A percentile compares a stretch with the other conserved stretches of the same genome.
Conservation (phyloP, 148 eudicot genomes). For the Dysphania ambrosioides region DNA sequence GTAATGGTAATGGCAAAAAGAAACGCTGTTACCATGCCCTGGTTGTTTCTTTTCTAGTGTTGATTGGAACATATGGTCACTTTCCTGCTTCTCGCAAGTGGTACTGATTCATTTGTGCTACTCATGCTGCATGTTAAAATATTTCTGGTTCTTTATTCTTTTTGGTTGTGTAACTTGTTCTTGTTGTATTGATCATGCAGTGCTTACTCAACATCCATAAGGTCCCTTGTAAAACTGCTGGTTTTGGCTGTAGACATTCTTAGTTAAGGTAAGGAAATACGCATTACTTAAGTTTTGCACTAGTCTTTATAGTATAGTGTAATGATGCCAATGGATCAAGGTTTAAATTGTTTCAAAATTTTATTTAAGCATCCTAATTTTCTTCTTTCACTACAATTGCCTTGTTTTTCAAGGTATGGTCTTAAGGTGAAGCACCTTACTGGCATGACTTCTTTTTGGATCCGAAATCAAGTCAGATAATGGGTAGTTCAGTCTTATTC, state of each 20-base stretch:
- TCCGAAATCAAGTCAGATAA: not conserved
- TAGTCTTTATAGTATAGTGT: not conserved
- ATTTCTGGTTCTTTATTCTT: not conserved
- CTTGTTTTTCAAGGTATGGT: not conserved
- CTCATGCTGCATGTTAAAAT: not conserved
- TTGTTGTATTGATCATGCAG: constrained; percentile 38
- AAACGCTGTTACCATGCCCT: not conserved
- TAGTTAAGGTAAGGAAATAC: constrained; percentile 27
- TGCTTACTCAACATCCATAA: constrained; percentile 62
- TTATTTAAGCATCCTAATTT: not conserved
- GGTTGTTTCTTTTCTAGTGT: not conserved
- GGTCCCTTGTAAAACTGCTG: constrained; percentile 28
- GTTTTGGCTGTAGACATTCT: constrained; percentile 35
- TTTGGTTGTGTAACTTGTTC: constrained; percentile 15
- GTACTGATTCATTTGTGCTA: not conserved
- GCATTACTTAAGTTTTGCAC: not conserved
- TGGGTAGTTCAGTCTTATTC: not conserved
- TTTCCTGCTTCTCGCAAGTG: not conserved
- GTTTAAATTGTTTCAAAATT: not conserved
- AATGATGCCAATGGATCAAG: not conserved
- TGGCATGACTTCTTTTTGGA: not conserved
- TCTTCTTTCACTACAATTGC: not conserved
- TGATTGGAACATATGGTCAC: not conserved
- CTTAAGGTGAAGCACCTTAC: not conserved
- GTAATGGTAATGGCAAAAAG: not conserved